phyloP scores from a whole-genome alignment of 257 asterid species.

The Solanum rostratum region DNA sequence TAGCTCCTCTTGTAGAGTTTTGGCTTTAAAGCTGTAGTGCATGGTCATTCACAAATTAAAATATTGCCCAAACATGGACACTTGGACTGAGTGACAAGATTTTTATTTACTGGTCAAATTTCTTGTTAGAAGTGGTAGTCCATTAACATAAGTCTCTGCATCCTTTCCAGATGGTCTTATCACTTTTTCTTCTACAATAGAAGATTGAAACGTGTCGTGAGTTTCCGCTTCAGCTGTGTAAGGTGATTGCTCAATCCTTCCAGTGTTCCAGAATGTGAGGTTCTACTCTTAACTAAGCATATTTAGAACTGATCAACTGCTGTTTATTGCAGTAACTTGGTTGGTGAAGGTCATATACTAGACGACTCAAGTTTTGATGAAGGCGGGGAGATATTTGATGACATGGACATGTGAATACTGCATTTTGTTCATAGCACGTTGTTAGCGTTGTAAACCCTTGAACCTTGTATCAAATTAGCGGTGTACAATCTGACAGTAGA shows the following conservation, averaged over 20 bases:
- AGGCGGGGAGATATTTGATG: conserved; percentile 66
- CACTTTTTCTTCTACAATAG: conserved; percentile 96
- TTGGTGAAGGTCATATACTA: conserved; percentile 23
- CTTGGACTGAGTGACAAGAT: neutral
- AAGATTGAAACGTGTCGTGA: conserved; percentile 76
- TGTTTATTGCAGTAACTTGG: conserved; percentile 50
- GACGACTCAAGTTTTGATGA: conserved; percentile 32
- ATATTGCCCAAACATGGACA: neutral
- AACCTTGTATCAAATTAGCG: neutral
- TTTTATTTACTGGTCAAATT: neutral
- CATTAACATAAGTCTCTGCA: neutral
- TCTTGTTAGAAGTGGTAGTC: neutral
- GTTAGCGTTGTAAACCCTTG: neutral
- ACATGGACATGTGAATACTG: conserved; percentile 65
- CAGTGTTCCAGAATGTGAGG: neutral
- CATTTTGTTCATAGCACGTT: neutral
- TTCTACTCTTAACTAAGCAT: neutral
- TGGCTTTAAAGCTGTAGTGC: neutral
- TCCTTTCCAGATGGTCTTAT: conserved; percentile 69
- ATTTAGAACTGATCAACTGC: neutral
- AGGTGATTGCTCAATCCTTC: conserved; percentile 36
- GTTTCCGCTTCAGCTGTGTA: conserved; percentile 82
- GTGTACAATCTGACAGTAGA: neutral
- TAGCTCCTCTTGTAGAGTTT: neutral
- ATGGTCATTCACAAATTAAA: neutral